Evolutionary conservation across 2,329 filamentous ascomycete genomes (phyloP), one percentile per base, ranked within the genome.

Genomic region (Monascus ruber): DNA sequence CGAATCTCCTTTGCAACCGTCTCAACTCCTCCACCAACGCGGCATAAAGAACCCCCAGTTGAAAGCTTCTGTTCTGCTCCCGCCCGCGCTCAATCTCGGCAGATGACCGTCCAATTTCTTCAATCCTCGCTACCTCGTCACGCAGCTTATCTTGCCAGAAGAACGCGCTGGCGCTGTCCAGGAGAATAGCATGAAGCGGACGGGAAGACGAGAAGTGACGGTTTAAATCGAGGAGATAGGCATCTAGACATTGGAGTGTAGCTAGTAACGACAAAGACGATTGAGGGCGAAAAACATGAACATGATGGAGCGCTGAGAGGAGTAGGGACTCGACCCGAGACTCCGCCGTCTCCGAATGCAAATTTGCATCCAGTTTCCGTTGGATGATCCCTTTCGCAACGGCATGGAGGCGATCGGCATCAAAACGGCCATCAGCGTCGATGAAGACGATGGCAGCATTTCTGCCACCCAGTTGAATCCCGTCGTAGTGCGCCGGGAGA

Each of bases 281-380:
- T 34, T 71, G 64, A 0, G 75, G 74, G 2, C 61, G 68, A 58
- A 78, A 73, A 43, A 81, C 62, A 52, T 80, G 76, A 31, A 81
- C 55, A 48, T 81, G 76, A 26, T 59, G 50, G 0, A 81, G 59
- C 4, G 64, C 57, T 24, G 47, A 47, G n/a, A 47, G 43, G 9
- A 75, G 41, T 1, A 65, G 45, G 6, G 45, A 38, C 26, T 52
- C 50, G 2, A 55, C 32, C 7, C 42, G 41, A 3, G 28, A 10
- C n/a, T 17, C 27, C 9, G 17, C 24, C 8, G 8, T 26, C 2
- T 29, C 28, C 25, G 28, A 31, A 6, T 42, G 42, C 7, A 38
- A 25, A 17, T 41, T 33, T 2, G 34, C 33, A 5, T 40, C 37
- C 3, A 50, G n/a, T 24, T 35, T 47, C 24, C 47, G 43, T 6